Base-by-base conservation (phyloP, 495 filamentous ascomycete species). In the Friedmanniomyces endolithicus region DNA sequence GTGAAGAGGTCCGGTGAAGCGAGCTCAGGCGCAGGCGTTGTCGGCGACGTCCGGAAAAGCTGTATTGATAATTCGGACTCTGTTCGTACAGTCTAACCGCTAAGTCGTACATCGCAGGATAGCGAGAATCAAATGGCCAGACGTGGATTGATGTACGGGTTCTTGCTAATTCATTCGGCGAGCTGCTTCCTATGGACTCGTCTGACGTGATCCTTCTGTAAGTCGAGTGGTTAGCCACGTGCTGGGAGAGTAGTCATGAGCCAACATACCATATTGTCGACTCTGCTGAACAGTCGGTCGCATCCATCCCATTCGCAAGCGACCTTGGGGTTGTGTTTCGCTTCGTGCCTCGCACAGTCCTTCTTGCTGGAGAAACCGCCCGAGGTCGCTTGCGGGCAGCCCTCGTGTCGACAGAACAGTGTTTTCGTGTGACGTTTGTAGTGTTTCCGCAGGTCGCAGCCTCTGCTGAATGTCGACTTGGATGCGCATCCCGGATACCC, bases 341-440 rank as follows among this genome's bases (percentile, higher is more conserved):
- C 79, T 60, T 82, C 80, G 51, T 82, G 79, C 4, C 79, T 68
- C 43, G 75, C 72, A 16, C 78, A 73, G 52, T 84, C 80, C 54
- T 84, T 84, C 66, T 81, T 80, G 53, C 76, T 80, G 1, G 76
- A 80, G 61, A 84, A 84, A 7, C 80, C 79, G 11, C 76, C 78
- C 17, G 72, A 72, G 7, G 61, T 67, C 6, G 74, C 67, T 59
- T 81, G 77, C 11, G 79, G 75, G 59, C 80, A 84, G n/a, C 73
- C 74, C 55, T 76, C 71, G 53, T 79, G 70, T 1, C 78, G 78
- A 64, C 80, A 84, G 65, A 82, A 82, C 24, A 82, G 72, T 20
- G 77, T 70, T 55, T 83, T 83, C 9, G 72, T 75, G 63, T 84
- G 80, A 0, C 80, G 70, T 62, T 80, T 80, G 66, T 73, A 80